These are phyloP conservation scores for Crithidia expoeki DNA, from an alignment of 208 protist genomes.

Conservation along the genomic window DNA sequence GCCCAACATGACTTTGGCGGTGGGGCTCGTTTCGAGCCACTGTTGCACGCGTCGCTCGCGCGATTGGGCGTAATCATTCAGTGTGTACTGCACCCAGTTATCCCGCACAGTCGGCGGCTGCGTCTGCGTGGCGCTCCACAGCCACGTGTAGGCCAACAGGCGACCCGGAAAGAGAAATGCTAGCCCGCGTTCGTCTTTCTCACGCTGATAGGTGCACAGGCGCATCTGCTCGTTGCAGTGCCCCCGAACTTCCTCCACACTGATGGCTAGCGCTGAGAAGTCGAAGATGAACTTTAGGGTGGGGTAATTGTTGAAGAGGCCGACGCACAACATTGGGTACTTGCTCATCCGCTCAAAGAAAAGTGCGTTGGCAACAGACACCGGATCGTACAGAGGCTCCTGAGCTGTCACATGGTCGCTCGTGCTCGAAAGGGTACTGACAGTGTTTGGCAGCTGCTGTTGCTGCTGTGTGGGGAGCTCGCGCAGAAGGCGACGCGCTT, in stretches of 20 bases:
- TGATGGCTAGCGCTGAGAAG: slow-evolving; percentile 42
- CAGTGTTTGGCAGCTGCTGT: not conserved
- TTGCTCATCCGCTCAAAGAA: slow-evolving; percentile 41
- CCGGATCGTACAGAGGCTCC: slow-evolving; percentile 8
- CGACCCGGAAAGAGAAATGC: slow-evolving; percentile 42
- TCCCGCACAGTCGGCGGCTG: slow-evolving; percentile 34
- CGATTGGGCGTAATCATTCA: slow-evolving; percentile 51
- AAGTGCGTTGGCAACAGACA: slow-evolving; percentile 33
- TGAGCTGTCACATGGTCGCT: not conserved
- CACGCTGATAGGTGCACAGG: slow-evolving; percentile 40
- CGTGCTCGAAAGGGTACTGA: not conserved
- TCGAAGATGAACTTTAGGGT: slow-evolving; percentile 75
- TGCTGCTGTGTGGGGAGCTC: not conserved
- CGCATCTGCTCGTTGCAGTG: slow-evolving; percentile 25
- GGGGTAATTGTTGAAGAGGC: slow-evolving; percentile 74
- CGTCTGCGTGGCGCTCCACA: slow-evolving; percentile 48
- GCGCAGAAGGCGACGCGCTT: slow-evolving; percentile 18
- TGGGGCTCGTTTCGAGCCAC: slow-evolving; percentile 43
- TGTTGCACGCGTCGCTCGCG: slow-evolving; percentile 47
- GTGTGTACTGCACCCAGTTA: slow-evolving; percentile 64
- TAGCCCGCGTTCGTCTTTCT: slow-evolving; percentile 44
- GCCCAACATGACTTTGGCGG: slow-evolving; percentile 45
- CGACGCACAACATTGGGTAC: slow-evolving; percentile 34
- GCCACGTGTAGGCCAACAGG: slow-evolving; percentile 42
- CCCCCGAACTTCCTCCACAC: slow-evolving; percentile 13